Evolutionary conservation across 2,329 filamentous ascomycete genomes (phyloP), one percentile per base, ranked within the genome.

Genomic region (Cytospora piceicola): DNA sequence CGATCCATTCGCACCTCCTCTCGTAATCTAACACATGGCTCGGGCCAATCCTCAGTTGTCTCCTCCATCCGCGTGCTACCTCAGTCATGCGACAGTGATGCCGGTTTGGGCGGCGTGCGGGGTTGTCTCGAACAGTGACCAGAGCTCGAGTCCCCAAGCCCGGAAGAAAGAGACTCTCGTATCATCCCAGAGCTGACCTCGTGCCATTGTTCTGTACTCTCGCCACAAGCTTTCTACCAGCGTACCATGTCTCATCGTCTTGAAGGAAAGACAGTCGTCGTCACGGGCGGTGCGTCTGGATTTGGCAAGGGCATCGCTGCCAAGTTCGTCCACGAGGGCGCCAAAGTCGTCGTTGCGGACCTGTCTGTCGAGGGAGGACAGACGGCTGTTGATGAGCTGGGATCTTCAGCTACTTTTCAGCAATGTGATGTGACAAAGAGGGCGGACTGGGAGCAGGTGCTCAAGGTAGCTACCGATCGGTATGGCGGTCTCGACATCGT

Each of bases 401-500:
- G 80, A 27, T 77, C 79, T 58, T 70, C 73, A 11, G 86, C 82
- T 67, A 64, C 76, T 22, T 68, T 68, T 56, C 57, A 66, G 52
- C 72, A 71, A 49, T 80, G 77, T 15, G 80, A 88, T 70, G 85
- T 88, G 14, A 84, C 83, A 0, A 80, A 77, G 46, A 74, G 77
- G 5, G 78, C 75, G 24, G 83, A 87, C 72, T 89, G 86, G 87
- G 78, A 83, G 67, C 69, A 68, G 0, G 71, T 86, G 7, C 75
- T 88, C 20, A 74, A 79, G 57, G 74, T 77, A 29, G 78, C 81
- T 0, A 69, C 85, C 4, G 76, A 78, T 6, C 76, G 76, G 30
- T 86, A 78, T 66, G 84, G 84, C 0, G 77, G 79, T 34, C 74
- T 89, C 42, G 86, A 89, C 68, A 79, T 85, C 22, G 78, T 88